A percentile compares a stretch with the other conserved stretches of the same genome.
Conservation (phyloP, 331 rosid species). For the Cucumis variabilis region DNA sequence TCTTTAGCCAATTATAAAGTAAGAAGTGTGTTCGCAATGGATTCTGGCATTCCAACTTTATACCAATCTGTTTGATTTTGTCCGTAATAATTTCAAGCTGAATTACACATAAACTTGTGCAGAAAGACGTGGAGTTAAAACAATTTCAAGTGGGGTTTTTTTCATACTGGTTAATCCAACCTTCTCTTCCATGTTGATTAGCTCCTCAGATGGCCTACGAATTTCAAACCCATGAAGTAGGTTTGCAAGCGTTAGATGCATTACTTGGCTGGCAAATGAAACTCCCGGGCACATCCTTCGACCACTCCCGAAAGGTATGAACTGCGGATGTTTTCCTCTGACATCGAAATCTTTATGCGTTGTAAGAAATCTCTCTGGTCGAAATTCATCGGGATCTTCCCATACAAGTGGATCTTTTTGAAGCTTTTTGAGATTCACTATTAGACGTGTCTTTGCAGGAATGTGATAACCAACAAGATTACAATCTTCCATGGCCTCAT, state of each 20-base stretch:
- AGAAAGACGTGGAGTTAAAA: background rate
- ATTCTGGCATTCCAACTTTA: too few relatives aligned
- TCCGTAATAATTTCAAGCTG: too few relatives aligned
- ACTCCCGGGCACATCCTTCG: conserved; percentile 53
- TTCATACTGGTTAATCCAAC: background rate
- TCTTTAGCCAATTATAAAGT: too few relatives aligned
- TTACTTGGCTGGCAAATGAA: conserved; percentile 37
- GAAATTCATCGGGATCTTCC: conserved; percentile 42
- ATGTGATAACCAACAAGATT: conserved; percentile 28
- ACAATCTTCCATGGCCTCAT: conserved; percentile 42
- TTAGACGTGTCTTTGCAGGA: conserved; percentile 32
- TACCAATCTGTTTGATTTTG: too few relatives aligned
- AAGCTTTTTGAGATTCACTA: conserved; percentile 41
- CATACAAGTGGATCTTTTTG: conserved; percentile 47
- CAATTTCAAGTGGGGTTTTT: background rate
- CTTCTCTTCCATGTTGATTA: conserved; percentile 43
- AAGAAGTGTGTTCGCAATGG: too few relatives aligned
- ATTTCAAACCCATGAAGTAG: conserved; percentile 53
- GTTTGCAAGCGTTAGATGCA: conserved; percentile 39
- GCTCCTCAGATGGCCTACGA: conserved; percentile 29
- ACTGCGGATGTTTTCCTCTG: conserved; percentile 40
- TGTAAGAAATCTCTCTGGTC: conserved; percentile 49
- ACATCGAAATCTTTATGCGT: conserved; percentile 41
- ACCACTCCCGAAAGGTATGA: conserved; percentile 59
- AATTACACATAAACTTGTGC: too few relatives aligned